phyloP scores from a whole-genome alignment of 148 eudicot species.

The Rhododendron vialii region DNA sequence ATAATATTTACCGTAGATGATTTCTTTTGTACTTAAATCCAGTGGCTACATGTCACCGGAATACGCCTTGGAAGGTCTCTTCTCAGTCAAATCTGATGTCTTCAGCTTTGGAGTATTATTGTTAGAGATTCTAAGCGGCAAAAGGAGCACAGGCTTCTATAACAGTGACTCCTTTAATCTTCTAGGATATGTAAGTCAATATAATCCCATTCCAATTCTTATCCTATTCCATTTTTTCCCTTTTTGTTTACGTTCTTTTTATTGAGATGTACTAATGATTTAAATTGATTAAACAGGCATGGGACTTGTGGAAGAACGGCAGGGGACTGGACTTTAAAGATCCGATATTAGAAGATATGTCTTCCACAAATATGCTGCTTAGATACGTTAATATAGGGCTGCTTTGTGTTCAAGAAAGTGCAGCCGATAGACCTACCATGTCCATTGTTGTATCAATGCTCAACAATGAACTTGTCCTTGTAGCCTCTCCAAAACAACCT shows the following conservation, averaged over 20 bases:
- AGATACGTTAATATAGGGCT: conserved; percentile 1
- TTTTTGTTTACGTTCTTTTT: not conserved
- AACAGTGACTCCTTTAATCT: not conserved
- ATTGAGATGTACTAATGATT: not conserved
- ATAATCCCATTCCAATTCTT: not conserved
- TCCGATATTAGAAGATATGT: not conserved
- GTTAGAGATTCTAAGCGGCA: not conserved
- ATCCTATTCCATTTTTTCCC: not conserved
- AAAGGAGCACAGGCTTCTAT: not conserved
- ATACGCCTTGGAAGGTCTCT: not conserved
- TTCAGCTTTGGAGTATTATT: not conserved
- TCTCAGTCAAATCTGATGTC: not conserved
- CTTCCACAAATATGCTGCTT: not conserved
- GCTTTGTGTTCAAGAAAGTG: conserved; percentile 10
- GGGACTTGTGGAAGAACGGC: not conserved
- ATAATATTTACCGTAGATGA: not conserved
- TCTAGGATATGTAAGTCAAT: not conserved
- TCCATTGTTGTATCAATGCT: not conserved
- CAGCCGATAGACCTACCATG: not conserved
- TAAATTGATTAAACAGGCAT: not conserved
- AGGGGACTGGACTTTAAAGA: not conserved
- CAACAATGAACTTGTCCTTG: not conserved
- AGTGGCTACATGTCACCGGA: not conserved
- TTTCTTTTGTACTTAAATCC: not conserved
- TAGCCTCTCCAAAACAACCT: not conserved